A percentile compares a stretch with the other conserved stretches of the same genome.
Evolutionary conservation across 2,329 filamentous ascomycete species (phyloP).

Genomic region (Madurella fahalii): DNA sequence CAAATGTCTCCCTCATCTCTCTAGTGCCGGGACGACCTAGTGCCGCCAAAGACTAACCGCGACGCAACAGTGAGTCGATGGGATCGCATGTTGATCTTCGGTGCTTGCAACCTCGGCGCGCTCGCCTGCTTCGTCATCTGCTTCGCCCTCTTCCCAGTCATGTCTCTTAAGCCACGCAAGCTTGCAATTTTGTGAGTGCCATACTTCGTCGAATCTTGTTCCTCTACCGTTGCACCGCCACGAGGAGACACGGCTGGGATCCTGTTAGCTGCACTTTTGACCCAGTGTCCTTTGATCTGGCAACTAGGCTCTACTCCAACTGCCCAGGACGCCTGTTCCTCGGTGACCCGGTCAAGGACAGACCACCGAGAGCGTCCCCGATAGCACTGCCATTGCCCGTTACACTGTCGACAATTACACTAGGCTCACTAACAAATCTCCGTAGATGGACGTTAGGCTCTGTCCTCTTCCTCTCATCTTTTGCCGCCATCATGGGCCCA

Average conservation of each 20-base stretch:
- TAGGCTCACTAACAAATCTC: not conserved
- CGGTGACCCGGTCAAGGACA: not conserved
- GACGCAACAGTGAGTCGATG: constrained; percentile 77
- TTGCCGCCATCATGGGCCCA: constrained; percentile 91
- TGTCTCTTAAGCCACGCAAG: constrained; percentile 77
- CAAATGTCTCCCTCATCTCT: no score
- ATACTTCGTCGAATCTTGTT: not conserved
- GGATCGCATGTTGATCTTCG: constrained; percentile 92
- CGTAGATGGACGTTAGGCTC: constrained; percentile 92
- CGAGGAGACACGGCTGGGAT: not conserved
- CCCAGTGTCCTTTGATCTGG: not conserved
- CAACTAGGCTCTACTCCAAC: no score
- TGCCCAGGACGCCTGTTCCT: no score
- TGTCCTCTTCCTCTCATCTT: constrained; percentile 82
- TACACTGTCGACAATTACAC: not conserved
- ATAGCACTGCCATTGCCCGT: not conserved
- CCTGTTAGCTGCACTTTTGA: not conserved
- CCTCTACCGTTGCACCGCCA: not conserved
- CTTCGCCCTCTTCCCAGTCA: constrained; percentile 82
- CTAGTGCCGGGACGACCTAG: no score
- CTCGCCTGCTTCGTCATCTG: constrained; percentile 89
- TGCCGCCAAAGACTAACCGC: constrained; percentile 28
- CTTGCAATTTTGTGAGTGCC: constrained; percentile 91
- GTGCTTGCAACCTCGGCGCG: constrained; percentile 83
- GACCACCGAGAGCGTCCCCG: not conserved